Conservation (phyloP, 2,329 filamentous ascomycete genomes). For the Penicillium concentricum region DNA sequence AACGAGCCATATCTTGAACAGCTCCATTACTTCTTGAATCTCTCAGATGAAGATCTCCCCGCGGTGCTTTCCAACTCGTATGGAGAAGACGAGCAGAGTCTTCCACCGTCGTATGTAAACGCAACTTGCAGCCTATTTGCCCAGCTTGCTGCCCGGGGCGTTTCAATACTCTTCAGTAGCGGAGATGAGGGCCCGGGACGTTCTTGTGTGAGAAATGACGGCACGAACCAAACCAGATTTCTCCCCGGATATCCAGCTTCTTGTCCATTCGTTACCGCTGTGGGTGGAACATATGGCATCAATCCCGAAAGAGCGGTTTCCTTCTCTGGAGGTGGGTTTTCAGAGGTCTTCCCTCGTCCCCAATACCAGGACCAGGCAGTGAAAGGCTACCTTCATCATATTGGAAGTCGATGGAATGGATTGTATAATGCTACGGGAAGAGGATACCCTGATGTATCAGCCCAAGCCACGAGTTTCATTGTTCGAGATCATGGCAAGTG, state of each 20-base stretch:
- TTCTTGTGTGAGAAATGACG: slow-evolving; percentile 56
- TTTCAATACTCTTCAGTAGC: slow-evolving; percentile 64
- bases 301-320: slow-evolving; percentile 55
- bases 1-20: slow-evolving; percentile 69
- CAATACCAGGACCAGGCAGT: slow-evolving; percentile 50
- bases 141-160: slow-evolving; percentile 64
- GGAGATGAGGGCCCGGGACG: slow-evolving; percentile 63
- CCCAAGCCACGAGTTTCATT: slow-evolving; percentile 50
- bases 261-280: slow-evolving; percentile 63
- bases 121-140: slow-evolving; percentile 63
- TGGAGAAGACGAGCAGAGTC: slow-evolving; percentile 64
- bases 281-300: slow-evolving; percentile 57
- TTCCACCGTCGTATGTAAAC: slow-evolving; percentile 60
- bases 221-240: slow-evolving; percentile 53
- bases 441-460: slow-evolving; percentile 62
- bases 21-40: slow-evolving; percentile 58
- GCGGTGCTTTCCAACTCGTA: slow-evolving; percentile 69
- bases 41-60: slow-evolving; percentile 57
- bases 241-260: slow-evolving; percentile 56
- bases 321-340: slow-evolving; percentile 55
- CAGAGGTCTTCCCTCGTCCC: slow-evolving; percentile 50
- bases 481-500: slow-evolving; percentile 41
- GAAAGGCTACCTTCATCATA: slow-evolving; percentile 41
- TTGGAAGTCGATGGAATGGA: slow-evolving; percentile 46
- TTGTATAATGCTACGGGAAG: slow-evolving; percentile 55